Evolutionary conservation across 2,329 filamentous ascomycete genomes (phyloP), one percentile per base, ranked within the genome.

Genomic region (Fusarium temperatum): DNA sequence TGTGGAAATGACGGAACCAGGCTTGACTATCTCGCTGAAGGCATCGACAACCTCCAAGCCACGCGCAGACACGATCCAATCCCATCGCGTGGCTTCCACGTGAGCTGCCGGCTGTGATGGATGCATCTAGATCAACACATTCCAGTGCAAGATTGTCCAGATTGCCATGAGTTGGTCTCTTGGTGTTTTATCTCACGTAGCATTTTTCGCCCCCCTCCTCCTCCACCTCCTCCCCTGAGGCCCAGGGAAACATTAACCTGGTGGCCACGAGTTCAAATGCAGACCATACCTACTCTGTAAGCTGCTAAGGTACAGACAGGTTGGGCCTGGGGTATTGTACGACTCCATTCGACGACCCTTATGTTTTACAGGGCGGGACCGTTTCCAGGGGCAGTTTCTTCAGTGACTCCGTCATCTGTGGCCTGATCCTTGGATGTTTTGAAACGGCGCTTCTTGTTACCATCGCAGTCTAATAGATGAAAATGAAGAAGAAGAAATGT

Each of bases 1-100:
- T 70, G 67, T 70, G 58, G 67, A 44, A 53, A 69, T 70, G 67
- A 70, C 66, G 45, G 51, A 63, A 63, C 50, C 47, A 61, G 63
- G 47, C 47, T 48, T 30, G 26, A 18, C 26, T 15, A 42, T 18
- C 20, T 26, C 36, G 38, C 24, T 57, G 53, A 63, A 30, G 41
- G 35, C 41, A 63, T 63, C 41, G 9, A 66, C 38, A 32, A 44
- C 24, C 24, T 61, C 39, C 18, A 45, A 48, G 42, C 61, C 61
- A 64, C 42, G 36, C 42, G 50, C 36, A 38, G 44, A 63, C 15
- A 15, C 44, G 36, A 41, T 44, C 66, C 42, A 32, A 58, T 39
- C 45, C 42, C 32, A 50, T 57, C 48, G 41, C n/a, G 30, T 68
- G 42, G 56, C 44, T 63, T n/a, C 42, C 66, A 68, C 64, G 50